Evolutionary conservation across 1,284 basidiomycete species (phyloP).

Genomic region (Ceratobasidium sp.): DNA sequence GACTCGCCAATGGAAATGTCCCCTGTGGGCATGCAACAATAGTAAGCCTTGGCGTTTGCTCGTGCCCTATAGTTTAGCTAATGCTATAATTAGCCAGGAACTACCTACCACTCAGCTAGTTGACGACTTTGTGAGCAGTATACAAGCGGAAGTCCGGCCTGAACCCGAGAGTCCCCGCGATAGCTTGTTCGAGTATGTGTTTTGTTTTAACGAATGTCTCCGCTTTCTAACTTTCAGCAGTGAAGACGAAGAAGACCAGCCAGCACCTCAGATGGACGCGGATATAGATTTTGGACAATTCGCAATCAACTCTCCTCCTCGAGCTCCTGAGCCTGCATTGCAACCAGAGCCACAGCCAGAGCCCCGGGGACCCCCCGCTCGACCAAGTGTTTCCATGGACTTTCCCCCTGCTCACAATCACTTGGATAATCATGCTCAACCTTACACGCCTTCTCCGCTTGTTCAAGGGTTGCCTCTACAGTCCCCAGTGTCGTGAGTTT

Average conservation of each 20-base stretch:
- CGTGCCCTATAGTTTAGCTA: too few relatives aligned
- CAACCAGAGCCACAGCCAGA: neutral
- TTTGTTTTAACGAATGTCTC: neutral
- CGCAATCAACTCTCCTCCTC: neutral
- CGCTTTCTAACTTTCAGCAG: neutral
- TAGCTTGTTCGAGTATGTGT: conserved; percentile 41
- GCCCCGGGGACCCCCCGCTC: neutral
- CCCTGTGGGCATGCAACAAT: neutral
- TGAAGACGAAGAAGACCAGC: conserved; percentile 4
- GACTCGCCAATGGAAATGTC: conserved; percentile 18
- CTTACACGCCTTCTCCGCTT: neutral
- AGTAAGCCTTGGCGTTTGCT: neutral
- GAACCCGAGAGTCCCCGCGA: conserved; percentile 19
- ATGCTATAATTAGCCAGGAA: conserved; percentile 2
- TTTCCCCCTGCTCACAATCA: neutral
- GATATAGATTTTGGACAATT: conserved; percentile 23
- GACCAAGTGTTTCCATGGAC: neutral
- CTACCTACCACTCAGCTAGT: neutral
- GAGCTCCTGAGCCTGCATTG: neutral
- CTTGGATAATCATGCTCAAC: neutral
- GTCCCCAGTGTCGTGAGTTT: conserved; percentile 1
- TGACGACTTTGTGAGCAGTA: neutral
- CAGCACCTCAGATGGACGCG: neutral
- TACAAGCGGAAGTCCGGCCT: conserved; percentile 16
- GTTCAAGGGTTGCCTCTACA: neutral